phyloP scores from a whole-genome alignment of 345 rosid genomes.

The Brassica nigra region DNA sequence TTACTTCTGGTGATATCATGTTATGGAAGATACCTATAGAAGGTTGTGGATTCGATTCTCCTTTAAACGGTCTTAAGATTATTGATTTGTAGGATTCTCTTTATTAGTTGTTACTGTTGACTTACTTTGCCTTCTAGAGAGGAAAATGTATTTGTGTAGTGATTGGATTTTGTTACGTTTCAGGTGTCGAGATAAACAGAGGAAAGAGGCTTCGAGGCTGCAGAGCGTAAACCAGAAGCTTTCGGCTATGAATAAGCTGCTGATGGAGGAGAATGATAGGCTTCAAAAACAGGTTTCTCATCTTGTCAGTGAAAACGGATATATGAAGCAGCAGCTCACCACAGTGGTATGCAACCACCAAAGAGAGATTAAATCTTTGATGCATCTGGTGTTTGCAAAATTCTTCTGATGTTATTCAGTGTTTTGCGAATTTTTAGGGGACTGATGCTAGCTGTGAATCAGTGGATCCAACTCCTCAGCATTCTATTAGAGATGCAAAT shows the following conservation, averaged over 20 bases:
- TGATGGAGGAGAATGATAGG: constrained; percentile 99
- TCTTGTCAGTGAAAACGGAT: constrained; percentile 91
- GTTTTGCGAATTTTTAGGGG: constrained; percentile 37
- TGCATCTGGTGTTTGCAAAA: not conserved
- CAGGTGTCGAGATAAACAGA: constrained; percentile 99
- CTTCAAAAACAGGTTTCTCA: constrained; percentile 98
- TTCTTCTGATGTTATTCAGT: not conserved
- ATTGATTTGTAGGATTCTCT: not conserved
- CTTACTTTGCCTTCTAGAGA: not conserved
- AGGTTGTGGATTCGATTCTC: not conserved
- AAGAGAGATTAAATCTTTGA: not conserved
- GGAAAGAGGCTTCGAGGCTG: constrained; percentile 93
- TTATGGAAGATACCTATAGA: not conserved
- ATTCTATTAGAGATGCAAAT: constrained; percentile 85
- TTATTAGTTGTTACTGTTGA: not conserved
- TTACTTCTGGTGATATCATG: not conserved
- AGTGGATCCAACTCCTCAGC: constrained; percentile 90
- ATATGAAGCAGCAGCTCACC: constrained; percentile 87
- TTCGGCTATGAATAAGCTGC: constrained; percentile 91
- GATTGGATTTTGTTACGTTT: not conserved
- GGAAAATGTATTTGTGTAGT: not conserved
- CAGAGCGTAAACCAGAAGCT: constrained; percentile 93
- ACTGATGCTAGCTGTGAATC: constrained; percentile 97
- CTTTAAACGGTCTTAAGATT: not conserved
- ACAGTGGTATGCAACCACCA: constrained; percentile 36